These are phyloP conservation scores for Podosphaera leucotricha DNA, from an alignment of 2,329 filamentous ascomycete species.

Conservation along the genomic window DNA sequence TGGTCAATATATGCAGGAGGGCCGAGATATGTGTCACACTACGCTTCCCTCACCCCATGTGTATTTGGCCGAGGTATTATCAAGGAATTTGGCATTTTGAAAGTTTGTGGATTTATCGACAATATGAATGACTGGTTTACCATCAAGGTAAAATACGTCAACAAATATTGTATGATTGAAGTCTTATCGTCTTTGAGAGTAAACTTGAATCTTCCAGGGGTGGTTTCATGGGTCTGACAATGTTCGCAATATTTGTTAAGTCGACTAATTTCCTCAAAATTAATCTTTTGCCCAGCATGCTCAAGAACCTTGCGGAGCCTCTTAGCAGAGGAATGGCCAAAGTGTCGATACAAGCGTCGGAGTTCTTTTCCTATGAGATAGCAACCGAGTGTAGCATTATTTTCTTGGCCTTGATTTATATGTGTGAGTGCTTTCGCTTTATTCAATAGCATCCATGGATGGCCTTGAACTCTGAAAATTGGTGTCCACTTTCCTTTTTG, in stretches of 20 bases:
- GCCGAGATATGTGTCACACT: slow-evolving; percentile 3
- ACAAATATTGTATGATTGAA: slow-evolving; percentile 2
- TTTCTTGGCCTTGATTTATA: neutral
- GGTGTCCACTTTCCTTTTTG: neutral
- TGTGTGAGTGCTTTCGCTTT: neutral
- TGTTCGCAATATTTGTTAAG: neutral
- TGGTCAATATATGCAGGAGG: neutral
- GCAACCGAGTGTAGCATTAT: neutral
- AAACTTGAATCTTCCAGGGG: slow-evolving; percentile 1
- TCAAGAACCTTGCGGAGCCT: neutral
- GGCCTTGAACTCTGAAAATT: neutral
- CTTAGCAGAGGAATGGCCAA: neutral
- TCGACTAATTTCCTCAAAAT: neutral
- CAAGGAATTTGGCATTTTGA: slow-evolving; percentile 1
- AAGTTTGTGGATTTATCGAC: slow-evolving; percentile 1
- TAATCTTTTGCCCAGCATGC: neutral
- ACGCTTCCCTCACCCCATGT: neutral
- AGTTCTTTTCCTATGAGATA: neutral
- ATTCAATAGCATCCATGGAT: neutral
- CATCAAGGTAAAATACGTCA: slow-evolving; percentile 1
- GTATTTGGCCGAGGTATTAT: neutral
- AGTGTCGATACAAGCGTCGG: neutral
- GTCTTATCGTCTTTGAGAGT: neutral
- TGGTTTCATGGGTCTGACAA: neutral
- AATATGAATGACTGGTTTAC: slow-evolving; percentile 1